Percentiles rank a stretch among this genome's conserved stretches.
These are phyloP conservation scores for Botryotinia calthae DNA, from an alignment of 2,329 filamentous ascomycete genomes.

Conservation along the genomic window DNA sequence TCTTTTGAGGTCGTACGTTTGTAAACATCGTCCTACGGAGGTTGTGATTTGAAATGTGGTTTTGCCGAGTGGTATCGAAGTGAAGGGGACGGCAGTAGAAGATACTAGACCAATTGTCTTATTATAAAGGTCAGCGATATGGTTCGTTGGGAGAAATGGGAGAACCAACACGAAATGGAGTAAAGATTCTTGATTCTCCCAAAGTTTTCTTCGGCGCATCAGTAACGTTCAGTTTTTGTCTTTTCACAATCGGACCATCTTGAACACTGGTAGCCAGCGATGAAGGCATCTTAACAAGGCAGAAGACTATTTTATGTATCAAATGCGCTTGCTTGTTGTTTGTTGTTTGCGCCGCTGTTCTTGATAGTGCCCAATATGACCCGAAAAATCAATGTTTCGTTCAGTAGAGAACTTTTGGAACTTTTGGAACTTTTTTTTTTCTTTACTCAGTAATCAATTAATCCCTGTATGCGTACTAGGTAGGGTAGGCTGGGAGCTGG, in stretches of 20 bases:
- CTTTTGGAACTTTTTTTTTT: slow-evolving; percentile 1
- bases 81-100: slow-evolving; percentile 85
- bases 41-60: slow-evolving; percentile 97
- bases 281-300: slow-evolving; percentile 46
- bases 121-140: slow-evolving; percentile 24
- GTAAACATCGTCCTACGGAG: slow-evolving; percentile 82
- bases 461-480: background rate
- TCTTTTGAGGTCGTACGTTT: slow-evolving; percentile 91
- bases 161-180: slow-evolving; percentile 77
- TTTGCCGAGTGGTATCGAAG: slow-evolving; percentile 83
- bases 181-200: slow-evolving; percentile 77
- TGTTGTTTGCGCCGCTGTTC: slow-evolving; percentile 5
- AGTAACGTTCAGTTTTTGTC: slow-evolving; percentile 61
- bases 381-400: background rate
- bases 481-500: no score
- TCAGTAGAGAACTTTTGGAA: background rate
- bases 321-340: slow-evolving; percentile 8
- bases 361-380: background rate
- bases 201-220: slow-evolving; percentile 43
- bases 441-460: background rate
- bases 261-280: slow-evolving; percentile 43
- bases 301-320: background rate
- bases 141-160: background rate
- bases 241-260: slow-evolving; percentile 68
- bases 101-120: slow-evolving; percentile 93